Evolutionary conservation across 2,329 filamentous ascomycete species (phyloP).

Genomic region (Botrytis medusae): DNA sequence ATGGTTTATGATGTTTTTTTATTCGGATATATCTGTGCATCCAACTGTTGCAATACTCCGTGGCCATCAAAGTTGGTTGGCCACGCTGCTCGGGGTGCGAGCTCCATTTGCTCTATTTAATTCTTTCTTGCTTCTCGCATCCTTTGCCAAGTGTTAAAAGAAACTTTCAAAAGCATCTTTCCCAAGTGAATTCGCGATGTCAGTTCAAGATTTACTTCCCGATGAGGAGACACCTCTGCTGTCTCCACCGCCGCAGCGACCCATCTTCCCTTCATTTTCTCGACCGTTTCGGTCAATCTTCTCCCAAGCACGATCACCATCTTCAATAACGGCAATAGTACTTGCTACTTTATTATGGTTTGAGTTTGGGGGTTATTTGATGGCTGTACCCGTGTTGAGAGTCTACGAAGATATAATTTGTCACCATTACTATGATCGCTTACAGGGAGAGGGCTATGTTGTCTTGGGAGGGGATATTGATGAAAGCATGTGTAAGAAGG

Average conservation of each 20-base stretch:
- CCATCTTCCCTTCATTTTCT: neutral
- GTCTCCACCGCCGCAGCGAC: neutral
- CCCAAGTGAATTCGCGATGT: neutral
- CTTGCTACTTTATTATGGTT: conserved; percentile 39
- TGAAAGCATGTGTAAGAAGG: conserved; percentile 42
- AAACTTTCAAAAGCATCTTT: neutral
- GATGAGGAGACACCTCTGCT: neutral
- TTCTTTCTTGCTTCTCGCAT: neutral
- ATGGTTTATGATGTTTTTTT: neutral
- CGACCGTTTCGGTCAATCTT: neutral
- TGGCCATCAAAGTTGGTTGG: neutral
- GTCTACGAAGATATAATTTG: conserved; percentile 45
- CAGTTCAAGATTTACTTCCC: neutral
- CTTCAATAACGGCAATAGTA: conserved; percentile 40
- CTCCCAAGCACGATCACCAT: conserved; percentile 29
- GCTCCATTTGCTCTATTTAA: neutral
- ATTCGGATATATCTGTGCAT: neutral
- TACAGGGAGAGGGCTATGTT: conserved; percentile 32
- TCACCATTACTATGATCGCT: conserved; percentile 40
- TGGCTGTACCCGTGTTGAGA: conserved; percentile 40
- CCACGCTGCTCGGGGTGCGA: neutral
- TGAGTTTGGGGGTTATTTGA: conserved; percentile 37
- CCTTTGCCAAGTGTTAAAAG: neutral
- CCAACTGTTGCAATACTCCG: neutral
- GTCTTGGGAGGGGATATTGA: conserved; percentile 36